Evolutionary conservation across 345 rosid species (phyloP).

Genomic region (Populus davidiana): DNA sequence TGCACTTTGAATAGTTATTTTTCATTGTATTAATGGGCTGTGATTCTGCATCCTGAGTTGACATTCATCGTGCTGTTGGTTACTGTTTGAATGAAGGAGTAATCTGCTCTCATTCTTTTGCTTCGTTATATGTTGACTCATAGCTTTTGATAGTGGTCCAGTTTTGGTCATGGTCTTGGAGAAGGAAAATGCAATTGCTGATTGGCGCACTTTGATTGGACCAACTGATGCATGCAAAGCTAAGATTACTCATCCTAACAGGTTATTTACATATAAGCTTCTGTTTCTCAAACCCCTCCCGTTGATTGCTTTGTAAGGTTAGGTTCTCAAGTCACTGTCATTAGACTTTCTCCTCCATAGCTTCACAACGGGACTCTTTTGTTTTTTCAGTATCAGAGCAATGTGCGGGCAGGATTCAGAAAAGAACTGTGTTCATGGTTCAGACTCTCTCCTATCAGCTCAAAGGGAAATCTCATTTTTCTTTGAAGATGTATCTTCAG

Average conservation of each 20-base stretch:
- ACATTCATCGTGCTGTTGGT: not conserved
- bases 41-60: not conserved
- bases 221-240: slow-evolving; percentile 76
- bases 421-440: slow-evolving; percentile 79
- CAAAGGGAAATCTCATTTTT: slow-evolving; percentile 75
- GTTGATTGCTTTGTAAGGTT: not conserved
- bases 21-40: not conserved
- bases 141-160: slow-evolving; percentile 54
- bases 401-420: slow-evolving; percentile 64
- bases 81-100: not conserved
- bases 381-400: slow-evolving; percentile 65
- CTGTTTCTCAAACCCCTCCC: not conserved
- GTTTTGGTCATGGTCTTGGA: slow-evolving; percentile 72
- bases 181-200: slow-evolving; percentile 69
- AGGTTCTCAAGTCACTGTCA: not conserved
- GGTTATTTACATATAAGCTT: not conserved
- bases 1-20: too few species aligned
- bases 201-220: slow-evolving; percentile 81
- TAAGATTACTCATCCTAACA: slow-evolving; percentile 53
- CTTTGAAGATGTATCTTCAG: slow-evolving; percentile 48
- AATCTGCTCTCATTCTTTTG: not conserved
- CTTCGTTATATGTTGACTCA: not conserved
- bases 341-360: not conserved
- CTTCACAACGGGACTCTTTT: not conserved
- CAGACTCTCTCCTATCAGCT: slow-evolving; percentile 72